A percentile compares a stretch with the other conserved stretches of the same genome.
These are phyloP conservation scores for Aspergillus diversus DNA, from an alignment of 495 filamentous ascomycete genomes.

Conservation along the genomic window DNA sequence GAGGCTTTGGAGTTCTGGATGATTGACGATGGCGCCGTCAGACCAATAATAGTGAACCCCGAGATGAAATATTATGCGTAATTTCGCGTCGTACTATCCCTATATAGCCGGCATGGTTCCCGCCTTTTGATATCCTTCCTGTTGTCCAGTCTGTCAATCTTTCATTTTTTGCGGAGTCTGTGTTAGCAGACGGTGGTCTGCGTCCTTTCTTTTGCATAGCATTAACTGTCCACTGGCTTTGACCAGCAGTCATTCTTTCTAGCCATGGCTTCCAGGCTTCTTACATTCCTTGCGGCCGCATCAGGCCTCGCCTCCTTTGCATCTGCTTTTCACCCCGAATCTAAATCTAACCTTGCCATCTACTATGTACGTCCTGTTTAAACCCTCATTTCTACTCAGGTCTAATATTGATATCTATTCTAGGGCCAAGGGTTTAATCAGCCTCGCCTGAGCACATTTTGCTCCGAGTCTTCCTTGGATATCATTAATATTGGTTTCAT, in stretches of 20 bases:
- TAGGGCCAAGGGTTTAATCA: slow-evolving; percentile 57
- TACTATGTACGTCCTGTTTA: slow-evolving; percentile 58
- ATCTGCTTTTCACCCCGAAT: slow-evolving; percentile 51
- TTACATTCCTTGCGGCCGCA: slow-evolving; percentile 35
- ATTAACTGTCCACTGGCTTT: slow-evolving; percentile 23
- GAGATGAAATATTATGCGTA: not conserved
- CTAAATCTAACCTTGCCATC: slow-evolving; percentile 62
- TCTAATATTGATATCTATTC: not conserved
- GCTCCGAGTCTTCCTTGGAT: slow-evolving; percentile 61
- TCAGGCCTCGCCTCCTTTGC: slow-evolving; percentile 35
- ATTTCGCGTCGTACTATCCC: not conserved
- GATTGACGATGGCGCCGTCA: not conserved
- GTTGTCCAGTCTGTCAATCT: slow-evolving; percentile 13
- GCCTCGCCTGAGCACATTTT: slow-evolving; percentile 57
- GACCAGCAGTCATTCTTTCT: slow-evolving; percentile 31
- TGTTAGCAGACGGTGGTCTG: slow-evolving; percentile 48
- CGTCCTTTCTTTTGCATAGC: slow-evolving; percentile 52
- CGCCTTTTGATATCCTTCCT: not conserved
- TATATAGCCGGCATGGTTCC: not conserved
- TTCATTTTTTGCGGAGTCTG: slow-evolving; percentile 18
- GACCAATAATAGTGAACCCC: not conserved
- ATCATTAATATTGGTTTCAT: slow-evolving; percentile 72
- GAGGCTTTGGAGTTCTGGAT: not conserved
- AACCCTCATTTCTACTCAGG: not conserved
- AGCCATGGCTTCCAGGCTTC: slow-evolving; percentile 37